Evolutionary conservation across 2,329 filamentous ascomycete genomes (phyloP), one percentile per base, ranked within the genome.

Genomic region (Aspergillus sojae): DNA sequence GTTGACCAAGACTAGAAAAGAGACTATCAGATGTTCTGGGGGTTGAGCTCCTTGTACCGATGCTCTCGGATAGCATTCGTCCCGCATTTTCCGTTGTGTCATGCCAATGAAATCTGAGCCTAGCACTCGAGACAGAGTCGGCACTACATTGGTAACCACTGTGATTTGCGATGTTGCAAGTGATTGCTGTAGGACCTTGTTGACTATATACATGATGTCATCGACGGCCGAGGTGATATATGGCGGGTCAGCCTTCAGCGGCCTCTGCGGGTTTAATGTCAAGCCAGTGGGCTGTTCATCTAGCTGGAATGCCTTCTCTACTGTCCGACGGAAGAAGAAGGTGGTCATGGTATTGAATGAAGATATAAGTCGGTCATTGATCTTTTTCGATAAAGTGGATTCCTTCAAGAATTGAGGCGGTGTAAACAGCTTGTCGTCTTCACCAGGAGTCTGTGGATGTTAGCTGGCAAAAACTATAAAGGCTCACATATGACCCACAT

Each of bases 191-290:
- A 98, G 84, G 39, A 98, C 91, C 57, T 94, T 90, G 75, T 96
- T 96, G 75, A 97, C 92, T 71, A 99, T 97, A 79, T 98, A 99
- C 94, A 99, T 98, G 73, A 98, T 93, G 80, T 97, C 95, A 81
- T 99, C 95, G 10, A 99, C 94, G 0, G 94, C 94, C 2, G 94
- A 93, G 50, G 95, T 94, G 71, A 99, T 97, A 74, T 92, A 96
- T 0, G 95, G 95, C 3, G 93, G 87, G 70, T 93, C 93, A 62
- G 89, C 86, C 58, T 90, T 88, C 50, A 97, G 83, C 4, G 90
- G 84, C 72, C 85, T 91, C 72, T 85, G 89, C 48, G 90, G 83
- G 73, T 89, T 92, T 39, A 99, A 83, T 0, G 91, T 91, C 23
- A 99, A 82, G 23, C 93, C 93, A 0, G 85, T 80, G 0, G 95